Evolutionary conservation across 306 rosid genomes (phyloP), one percentile per base, ranked within the genome.

Genomic region (Pueraria montana): DNA sequence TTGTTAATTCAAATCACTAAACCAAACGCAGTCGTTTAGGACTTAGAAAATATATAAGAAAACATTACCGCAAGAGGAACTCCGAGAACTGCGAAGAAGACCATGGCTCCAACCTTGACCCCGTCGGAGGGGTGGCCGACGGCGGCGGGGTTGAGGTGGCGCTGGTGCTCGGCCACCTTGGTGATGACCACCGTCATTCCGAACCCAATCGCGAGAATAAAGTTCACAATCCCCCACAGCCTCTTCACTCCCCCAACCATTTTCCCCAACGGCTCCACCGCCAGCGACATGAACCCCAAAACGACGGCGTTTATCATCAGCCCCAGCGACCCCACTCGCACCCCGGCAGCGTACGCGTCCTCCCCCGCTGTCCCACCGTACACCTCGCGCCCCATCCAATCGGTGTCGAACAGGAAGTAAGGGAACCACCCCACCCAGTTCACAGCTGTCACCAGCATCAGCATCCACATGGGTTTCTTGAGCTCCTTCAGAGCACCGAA

Each of bases 361-460:
- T 85, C 32, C 0, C 86, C 88, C 0, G 76, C 89, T 3, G 66
- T 24, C 0, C 97, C 97, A 1, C 97, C 97, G 49, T 77, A 93
- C 34, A 93, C 96, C 82, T 93, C 97, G 3, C 67, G 45, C 0
- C 96, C 97, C 97, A 91, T 90, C 97, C 97, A 93, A 10, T 93
- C 97, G 0, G 96, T 93, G 72, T 91, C 96, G 78, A 79, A 93
- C 14, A 93, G 53, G 45, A 93, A 36, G 84, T 90, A 93, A 0
- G 96, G 93, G 38, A 91, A 93, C 96, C 97, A 93, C 0, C 86
- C 97, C 2, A 91, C 11, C 96, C 97, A 93, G 48, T 93, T 93
- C 5, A 91, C 40, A 2, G 90, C 86, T 10, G 97, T 91, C 62
- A 93, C 97, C 14, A 89, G 0, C 0, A 94, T 79, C 12, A 94